phyloP scores from a whole-genome alignment of 1,284 basidiomycete species.

The Tilletia walkeri region DNA sequence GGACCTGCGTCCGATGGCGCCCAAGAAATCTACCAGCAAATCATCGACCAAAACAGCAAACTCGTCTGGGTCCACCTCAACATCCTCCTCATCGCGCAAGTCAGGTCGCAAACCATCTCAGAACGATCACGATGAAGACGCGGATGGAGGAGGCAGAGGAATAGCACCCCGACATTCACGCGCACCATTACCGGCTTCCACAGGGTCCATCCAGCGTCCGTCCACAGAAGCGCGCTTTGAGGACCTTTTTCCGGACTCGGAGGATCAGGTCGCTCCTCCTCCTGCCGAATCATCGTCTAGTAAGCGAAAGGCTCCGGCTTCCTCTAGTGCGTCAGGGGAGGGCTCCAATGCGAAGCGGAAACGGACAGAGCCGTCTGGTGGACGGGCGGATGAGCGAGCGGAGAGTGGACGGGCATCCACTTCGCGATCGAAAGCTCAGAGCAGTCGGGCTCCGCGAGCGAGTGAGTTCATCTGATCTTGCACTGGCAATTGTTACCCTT shows the following conservation, averaged over 20 bases:
- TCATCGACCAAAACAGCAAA: neutral
- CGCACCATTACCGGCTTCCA: neutral
- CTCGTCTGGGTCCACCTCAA: neutral
- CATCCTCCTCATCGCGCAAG: neutral
- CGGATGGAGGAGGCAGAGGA: neutral
- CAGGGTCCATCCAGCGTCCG: conserved; percentile 12
- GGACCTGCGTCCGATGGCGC: neutral
- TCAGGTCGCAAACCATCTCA: neutral
- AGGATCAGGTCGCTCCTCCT: neutral
- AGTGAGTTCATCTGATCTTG: neutral
- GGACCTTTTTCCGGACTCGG: conserved; percentile 5
- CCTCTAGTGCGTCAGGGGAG: neutral
- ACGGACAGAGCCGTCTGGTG: neutral
- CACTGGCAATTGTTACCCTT: too few relatives aligned
- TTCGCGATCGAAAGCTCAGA: neutral
- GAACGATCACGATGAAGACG: neutral
- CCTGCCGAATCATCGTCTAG: neutral
- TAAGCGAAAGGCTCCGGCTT: neutral
- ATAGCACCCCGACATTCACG: conserved; percentile 14
- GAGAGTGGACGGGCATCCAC: neutral
- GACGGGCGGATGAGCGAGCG: neutral
- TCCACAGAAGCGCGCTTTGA: conserved; percentile 6
- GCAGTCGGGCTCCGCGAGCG: neutral
- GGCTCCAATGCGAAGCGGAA: neutral
- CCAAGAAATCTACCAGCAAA: conserved; percentile 6